Conservation (phyloP, 2,329 filamentous ascomycete species). For the Colletotrichum sp. region DNA sequence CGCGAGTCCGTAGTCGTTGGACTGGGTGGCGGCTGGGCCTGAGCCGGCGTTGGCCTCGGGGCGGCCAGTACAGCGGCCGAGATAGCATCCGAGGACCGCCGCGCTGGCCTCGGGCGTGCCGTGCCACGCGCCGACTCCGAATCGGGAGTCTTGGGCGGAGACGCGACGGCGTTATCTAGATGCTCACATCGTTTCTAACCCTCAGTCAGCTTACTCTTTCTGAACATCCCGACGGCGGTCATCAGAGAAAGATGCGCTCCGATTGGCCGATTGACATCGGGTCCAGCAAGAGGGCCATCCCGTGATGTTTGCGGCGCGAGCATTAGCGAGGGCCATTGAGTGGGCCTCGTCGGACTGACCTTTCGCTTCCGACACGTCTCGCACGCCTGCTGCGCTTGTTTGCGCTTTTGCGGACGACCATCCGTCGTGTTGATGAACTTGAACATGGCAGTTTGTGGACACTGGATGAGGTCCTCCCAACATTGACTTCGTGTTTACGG, state of each 20-base stretch:
- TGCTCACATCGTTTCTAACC: slow-evolving; percentile 22
- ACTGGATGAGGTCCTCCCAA: not conserved
- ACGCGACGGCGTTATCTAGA: not conserved
- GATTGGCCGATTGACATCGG: not conserved
- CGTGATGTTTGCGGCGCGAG: not conserved
- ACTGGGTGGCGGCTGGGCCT: not conserved
- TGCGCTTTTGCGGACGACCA: slow-evolving; percentile 5
- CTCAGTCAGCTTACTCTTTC: not conserved
- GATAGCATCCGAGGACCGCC: not conserved
- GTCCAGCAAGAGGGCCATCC: not conserved
- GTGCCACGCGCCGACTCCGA: not conserved
- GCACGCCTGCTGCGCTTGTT: slow-evolving; percentile 20
- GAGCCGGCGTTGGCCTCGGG: not conserved
- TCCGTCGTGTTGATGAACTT: slow-evolving; percentile 24
- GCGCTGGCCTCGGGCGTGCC: not conserved
- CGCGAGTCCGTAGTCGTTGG: not conserved
- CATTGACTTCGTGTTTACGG: not conserved
- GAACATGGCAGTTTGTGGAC: slow-evolving; percentile 11
- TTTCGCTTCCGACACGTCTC: slow-evolving; percentile 21
- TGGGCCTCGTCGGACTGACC: not conserved
- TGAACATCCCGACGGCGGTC: not conserved
- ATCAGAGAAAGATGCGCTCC: not conserved
- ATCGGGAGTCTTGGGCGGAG: not conserved
- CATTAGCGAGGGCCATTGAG: not conserved
- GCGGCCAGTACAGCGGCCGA: not conserved